Evolutionary conservation across 2,329 filamentous ascomycete species (phyloP).

Genomic region (Elsinoe ampelina): DNA sequence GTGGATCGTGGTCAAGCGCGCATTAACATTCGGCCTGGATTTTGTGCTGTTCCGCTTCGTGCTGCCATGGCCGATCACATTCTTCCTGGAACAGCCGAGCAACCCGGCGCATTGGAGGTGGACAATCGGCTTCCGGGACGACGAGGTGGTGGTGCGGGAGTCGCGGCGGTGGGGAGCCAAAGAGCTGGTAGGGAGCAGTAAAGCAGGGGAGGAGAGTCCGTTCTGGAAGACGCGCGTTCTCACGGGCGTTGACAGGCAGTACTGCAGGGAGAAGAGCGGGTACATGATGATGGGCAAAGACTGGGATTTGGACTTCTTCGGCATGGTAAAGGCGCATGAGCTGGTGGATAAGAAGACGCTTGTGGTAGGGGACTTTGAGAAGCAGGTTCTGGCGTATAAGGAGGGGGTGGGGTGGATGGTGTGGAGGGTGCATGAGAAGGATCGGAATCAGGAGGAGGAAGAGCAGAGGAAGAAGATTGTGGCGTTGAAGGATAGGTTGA

Average conservation of each 20-base stretch:
- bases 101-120: constrained; percentile 66
- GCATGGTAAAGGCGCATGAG: constrained; percentile 65
- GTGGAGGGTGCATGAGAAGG: constrained; percentile 27
- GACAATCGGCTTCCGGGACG: constrained; percentile 62
- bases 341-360: constrained; percentile 57
- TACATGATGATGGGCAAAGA: constrained; percentile 76
- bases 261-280: constrained; percentile 69
- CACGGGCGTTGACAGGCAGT: constrained; percentile 58
- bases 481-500: constrained; percentile 67
- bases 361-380: constrained; percentile 58
- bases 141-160: constrained; percentile 72
- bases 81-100: constrained; percentile 51
- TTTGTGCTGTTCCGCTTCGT: constrained; percentile 45
- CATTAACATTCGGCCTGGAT: constrained; percentile 62
- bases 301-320: constrained; percentile 80
- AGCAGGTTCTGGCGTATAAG: constrained; percentile 59
- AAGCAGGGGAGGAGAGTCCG: constrained; percentile 43
- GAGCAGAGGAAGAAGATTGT: constrained; percentile 67
- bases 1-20: constrained; percentile 50
- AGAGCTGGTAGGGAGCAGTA: constrained; percentile 45
- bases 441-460: constrained; percentile 39
- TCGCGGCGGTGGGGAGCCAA: constrained; percentile 62
- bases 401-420: constrained; percentile 59
- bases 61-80: constrained; percentile 38
- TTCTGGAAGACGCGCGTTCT: constrained; percentile 55